Percentiles rank a stretch among this genome's conserved stretches.
Evolutionary conservation across 1,139 yeast species (phyloP).

Genomic region (Suhomyces guaymorum): DNA sequence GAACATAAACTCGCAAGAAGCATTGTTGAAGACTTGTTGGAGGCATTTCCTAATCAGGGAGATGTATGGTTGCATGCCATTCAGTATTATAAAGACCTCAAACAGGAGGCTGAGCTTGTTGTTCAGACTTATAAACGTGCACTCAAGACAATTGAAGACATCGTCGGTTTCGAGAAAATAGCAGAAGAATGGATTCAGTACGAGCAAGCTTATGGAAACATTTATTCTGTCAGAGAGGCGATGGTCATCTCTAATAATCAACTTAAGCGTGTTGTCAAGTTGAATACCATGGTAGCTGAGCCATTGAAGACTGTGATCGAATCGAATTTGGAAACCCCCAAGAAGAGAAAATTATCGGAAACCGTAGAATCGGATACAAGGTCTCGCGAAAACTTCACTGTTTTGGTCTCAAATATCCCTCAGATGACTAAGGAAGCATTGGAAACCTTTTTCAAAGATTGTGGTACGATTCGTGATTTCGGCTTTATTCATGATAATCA

Average conservation of each 20-base stretch:
- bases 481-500: conserved; percentile 24
- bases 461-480: conserved; percentile 52
- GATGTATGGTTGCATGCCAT: conserved; percentile 53
- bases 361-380: conserved; percentile 24
- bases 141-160: too few relatives aligned
- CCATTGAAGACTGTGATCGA: conserved; percentile 2
- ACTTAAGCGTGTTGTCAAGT: conserved; percentile 6
- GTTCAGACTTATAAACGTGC: conserved; percentile 35
- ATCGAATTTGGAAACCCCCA: background rate
- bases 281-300: too few relatives aligned
- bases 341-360: conserved; percentile 1
- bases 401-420: conserved; percentile 48
- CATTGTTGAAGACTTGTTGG: conserved; percentile 29
- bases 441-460: conserved; percentile 51
- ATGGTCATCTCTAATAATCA: conserved; percentile 9
- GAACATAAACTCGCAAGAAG: conserved; percentile 28
- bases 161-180: conserved; percentile 54
- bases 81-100: conserved; percentile 33
- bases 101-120: conserved; percentile 18
- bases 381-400: conserved; percentile 58
- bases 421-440: conserved; percentile 35
- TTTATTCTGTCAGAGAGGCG: conserved; percentile 10
- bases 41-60: conserved; percentile 31
- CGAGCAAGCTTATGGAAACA: conserved; percentile 38
- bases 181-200: conserved; percentile 47